Conservation (phyloP, 2,329 filamentous ascomycete species). For the Epichloe amarillans region DNA sequence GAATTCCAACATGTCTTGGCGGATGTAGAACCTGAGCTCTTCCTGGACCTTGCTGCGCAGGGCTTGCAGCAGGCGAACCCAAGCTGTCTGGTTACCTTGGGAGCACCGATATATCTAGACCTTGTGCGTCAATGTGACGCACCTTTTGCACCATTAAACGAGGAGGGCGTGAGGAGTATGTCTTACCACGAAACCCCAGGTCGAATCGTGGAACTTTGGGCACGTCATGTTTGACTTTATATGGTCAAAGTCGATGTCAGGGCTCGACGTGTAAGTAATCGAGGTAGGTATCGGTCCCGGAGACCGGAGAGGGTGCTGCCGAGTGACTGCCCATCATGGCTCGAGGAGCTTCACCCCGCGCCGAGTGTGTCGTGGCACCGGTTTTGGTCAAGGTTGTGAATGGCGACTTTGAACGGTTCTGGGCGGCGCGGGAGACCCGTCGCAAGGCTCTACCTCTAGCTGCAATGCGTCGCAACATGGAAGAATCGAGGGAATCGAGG, state of each 20-base stretch:
- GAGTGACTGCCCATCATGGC: neutral
- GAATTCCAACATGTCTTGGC: no score
- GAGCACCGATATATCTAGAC: conserved; percentile 1
- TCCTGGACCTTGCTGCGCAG: neutral
- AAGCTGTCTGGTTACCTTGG: neutral
- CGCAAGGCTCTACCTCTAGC: neutral
- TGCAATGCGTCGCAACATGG: neutral
- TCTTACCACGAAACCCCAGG: conserved; percentile 2
- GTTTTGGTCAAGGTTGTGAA: neutral
- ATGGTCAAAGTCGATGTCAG: neutral
- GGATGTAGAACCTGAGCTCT: neutral
- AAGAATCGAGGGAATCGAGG: no score
- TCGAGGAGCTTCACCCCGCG: neutral
- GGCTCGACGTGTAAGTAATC: neutral
- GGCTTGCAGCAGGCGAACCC: neutral
- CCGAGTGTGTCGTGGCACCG: neutral
- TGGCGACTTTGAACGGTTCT: neutral
- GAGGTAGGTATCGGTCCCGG: neutral
- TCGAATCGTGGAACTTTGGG: neutral
- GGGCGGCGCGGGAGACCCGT: neutral
- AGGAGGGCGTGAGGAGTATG: neutral
- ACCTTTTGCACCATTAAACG: neutral
- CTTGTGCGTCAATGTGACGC: neutral
- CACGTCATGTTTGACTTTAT: neutral
- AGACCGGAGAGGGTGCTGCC: neutral